These are phyloP conservation scores for Trichosphaerium sp. DNA, from an alignment of 78 protist species.

Conservation along the genomic window DNA sequence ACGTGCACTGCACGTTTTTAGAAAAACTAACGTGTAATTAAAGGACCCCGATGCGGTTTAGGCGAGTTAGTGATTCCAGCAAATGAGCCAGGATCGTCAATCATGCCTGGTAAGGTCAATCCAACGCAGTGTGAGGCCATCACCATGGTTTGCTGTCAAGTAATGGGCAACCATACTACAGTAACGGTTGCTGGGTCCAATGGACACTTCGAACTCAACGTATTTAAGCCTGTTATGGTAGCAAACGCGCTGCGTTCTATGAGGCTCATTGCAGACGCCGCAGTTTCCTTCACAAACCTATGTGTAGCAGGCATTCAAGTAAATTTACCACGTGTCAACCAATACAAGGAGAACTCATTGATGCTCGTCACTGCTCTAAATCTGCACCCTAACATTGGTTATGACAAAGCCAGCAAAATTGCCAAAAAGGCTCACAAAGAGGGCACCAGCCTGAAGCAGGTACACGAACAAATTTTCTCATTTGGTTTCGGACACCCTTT, in stretches of 20 bases:
- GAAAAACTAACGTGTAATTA: too few relatives aligned
- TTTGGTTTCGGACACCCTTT: too few relatives aligned
- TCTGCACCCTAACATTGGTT: slow-evolving; percentile 79
- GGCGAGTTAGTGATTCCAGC: slow-evolving; percentile 62
- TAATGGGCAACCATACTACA: slow-evolving; percentile 69
- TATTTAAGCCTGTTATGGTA: slow-evolving; percentile 66
- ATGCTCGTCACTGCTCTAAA: slow-evolving; percentile 84
- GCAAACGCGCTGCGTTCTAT: slow-evolving; percentile 35
- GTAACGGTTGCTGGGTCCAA: slow-evolving; percentile 49
- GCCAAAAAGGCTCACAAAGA: slow-evolving; percentile 51
- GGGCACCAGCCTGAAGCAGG: slow-evolving; percentile 32
- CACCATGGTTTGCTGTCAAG: slow-evolving; percentile 72
- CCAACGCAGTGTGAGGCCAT: slow-evolving; percentile 86
- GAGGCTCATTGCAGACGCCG: slow-evolving; percentile 40
- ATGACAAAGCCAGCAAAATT: slow-evolving; percentile 55
- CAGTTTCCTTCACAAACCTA: slow-evolving; percentile 4
- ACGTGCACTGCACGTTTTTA: neutral
- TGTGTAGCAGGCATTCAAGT: slow-evolving; percentile 55
- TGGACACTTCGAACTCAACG: slow-evolving; percentile 77
- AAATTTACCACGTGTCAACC: slow-evolving; percentile 20
- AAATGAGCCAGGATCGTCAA: slow-evolving; percentile 77
- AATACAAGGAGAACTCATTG: slow-evolving; percentile 12
- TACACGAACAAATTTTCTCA: too few relatives aligned
- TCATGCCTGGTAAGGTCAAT: slow-evolving; percentile 87
- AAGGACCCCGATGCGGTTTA: slow-evolving; percentile 81